These are phyloP conservation scores for Melastoma candidum DNA, from an alignment of 441 rosid genomes.

Conservation along the genomic window DNA sequence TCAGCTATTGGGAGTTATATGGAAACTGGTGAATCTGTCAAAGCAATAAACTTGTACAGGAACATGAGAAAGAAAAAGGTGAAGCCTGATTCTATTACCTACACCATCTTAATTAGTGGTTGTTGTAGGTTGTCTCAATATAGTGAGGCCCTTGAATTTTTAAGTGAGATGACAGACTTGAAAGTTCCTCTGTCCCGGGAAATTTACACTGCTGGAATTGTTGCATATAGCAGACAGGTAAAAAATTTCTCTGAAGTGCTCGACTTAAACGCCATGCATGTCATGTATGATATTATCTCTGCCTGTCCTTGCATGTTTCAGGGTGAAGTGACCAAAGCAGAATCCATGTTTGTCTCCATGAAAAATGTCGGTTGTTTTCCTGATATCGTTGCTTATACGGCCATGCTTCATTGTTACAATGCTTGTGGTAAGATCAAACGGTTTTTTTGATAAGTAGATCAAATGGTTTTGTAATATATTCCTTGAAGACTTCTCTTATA, in stretches of 20 bases:
- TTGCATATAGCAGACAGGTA: constrained; percentile 77
- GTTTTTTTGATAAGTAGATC: no score
- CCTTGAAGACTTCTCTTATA: no score
- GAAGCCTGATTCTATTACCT: constrained; percentile 65
- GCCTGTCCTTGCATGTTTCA: constrained; percentile 14
- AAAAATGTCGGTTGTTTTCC: constrained; percentile 54
- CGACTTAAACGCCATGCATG: neutral
- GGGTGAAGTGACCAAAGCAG: constrained; percentile 72
- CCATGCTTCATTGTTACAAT: constrained; percentile 70
- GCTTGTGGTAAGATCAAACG: constrained; percentile 38
- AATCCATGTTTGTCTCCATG: constrained; percentile 71
- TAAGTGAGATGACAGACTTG: constrained; percentile 49
- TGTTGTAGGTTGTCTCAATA: constrained; percentile 68
- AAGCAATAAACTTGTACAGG: constrained; percentile 52
- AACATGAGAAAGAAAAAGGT: constrained; percentile 65
- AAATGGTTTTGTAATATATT: no score
- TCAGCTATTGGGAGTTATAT: constrained; percentile 82
- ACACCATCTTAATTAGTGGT: constrained; percentile 67
- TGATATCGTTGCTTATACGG: constrained; percentile 76
- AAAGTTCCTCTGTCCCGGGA: constrained; percentile 63
- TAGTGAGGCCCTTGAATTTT: constrained; percentile 57
- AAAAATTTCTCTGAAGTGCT: constrained; percentile 16
- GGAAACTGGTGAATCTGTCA: constrained; percentile 69
- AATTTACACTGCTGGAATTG: constrained; percentile 64
- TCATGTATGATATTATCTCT: neutral